Evolutionary conservation across 495 filamentous ascomycete species (phyloP), one percentile per base, ranked within the genome.

Genomic region (Penicillium soppii): DNA sequence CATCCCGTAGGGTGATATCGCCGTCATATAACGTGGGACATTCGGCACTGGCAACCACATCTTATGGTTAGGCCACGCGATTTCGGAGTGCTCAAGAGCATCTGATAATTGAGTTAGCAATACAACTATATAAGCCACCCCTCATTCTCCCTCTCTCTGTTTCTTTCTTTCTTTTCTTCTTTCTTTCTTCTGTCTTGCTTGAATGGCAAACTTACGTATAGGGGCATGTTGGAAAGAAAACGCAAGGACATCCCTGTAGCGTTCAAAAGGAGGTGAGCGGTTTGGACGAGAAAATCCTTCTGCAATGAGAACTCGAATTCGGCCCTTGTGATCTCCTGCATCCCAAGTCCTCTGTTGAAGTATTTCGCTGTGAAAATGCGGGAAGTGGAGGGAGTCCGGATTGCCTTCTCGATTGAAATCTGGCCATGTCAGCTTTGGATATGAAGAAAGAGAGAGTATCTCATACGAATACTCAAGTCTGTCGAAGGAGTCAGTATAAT

Each of bases 211-310:
- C 76, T 65, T 70, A 92, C 90, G 77, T 21, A 89, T 67, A 5
- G 91, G 91, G 39, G 88, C 90, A 78, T 92, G 89, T 61, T 94
- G 89, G 57, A 95, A 96, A 6, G 90, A 85, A 63, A 96, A 91
- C 5, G 78, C 79, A 39, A 92, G 81, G 19, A 90, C 62, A 64
- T 91, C 88, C 58, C 84, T 88, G 56, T 88, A 76, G 35, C 84
- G 72, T 56, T 90, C 84, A 50, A 91, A 87, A 1, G 82, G 82
- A 9, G 67, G 70, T n/a, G 58, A 65, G 27, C 71, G 65, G 43
- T 71, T 58, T 5, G 68, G 71, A 19, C 74, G 69, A 48, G 68
- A 52, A 54, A 90, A 86, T 0, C 88, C 89, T 53, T 94, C 89
- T 19, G 86, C 79, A 46, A 96, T 82, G 26, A 92, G 62, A n/a